A percentile compares a stretch with the other conserved stretches of the same genome.
Evolutionary conservation across 2,329 filamentous ascomycete genomes (phyloP).

Genomic region (Phaeoacremonium minimum): DNA sequence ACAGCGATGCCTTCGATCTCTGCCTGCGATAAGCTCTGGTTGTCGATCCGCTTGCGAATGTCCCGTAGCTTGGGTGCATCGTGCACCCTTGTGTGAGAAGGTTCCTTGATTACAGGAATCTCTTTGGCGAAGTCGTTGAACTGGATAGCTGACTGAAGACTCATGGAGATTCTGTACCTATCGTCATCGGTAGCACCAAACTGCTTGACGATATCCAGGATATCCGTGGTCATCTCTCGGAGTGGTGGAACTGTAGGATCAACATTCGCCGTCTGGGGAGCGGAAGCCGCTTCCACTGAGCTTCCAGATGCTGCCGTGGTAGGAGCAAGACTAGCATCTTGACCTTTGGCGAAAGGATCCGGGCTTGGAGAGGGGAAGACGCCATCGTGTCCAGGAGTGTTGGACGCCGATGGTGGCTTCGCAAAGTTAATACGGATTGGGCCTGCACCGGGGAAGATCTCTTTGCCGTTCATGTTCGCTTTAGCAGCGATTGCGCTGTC

Average conservation of each 20-base stretch:
- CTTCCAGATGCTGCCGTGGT: too few species aligned
- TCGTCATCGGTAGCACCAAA: conserved; percentile 85
- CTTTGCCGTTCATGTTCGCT: conserved; percentile 85
- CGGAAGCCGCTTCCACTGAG: conserved; percentile 20
- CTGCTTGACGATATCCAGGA: conserved; percentile 79
- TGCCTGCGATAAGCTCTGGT: conserved; percentile 76
- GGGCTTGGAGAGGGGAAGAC: conserved; percentile 88
- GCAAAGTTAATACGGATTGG: conserved; percentile 96
- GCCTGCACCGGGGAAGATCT: conserved; percentile 95
- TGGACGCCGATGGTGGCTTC: conserved; percentile 86
- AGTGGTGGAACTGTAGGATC: conserved; percentile 66
- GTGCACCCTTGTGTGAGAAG: conserved; percentile 81
- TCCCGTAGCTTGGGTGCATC: conserved; percentile 93
- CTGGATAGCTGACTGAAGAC: conserved; percentile 71
- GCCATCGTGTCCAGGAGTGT: conserved; percentile 84
- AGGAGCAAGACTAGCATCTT: conserved; percentile 32
- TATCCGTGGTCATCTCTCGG: conserved; percentile 74
- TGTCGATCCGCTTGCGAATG: conserved; percentile 96
- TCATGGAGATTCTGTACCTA: conserved; percentile 63
- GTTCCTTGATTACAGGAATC: conserved; percentile 84
- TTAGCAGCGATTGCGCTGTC: conserved; percentile 91
- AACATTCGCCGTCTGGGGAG: conserved; percentile 31
- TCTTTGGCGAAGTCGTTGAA: conserved; percentile 72
- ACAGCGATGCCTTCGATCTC: conserved; percentile 92
- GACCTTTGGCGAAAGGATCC: conserved; percentile 67